Percentiles rank a stretch among this genome's conserved stretches.
Conservation (phyloP, 2,329 filamentous ascomycete genomes). For the Chaetothyriales sp. region DNA sequence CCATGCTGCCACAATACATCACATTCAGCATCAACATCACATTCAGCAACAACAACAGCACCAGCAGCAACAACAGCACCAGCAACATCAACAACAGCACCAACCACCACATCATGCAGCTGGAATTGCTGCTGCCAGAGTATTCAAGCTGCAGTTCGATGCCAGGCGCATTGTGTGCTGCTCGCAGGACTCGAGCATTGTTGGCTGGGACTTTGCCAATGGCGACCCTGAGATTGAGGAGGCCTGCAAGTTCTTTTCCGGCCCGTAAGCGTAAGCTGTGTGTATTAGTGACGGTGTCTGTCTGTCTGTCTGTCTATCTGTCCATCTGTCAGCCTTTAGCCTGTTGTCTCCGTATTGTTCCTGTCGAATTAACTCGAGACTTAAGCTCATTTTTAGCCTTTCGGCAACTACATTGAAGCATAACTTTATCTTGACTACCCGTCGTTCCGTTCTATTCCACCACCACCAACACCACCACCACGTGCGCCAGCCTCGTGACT, state of each 20-base stretch:
- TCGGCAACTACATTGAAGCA: background rate
- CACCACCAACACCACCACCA: no score
- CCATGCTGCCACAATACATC: conserved; percentile 3
- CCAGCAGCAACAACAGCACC: conserved; percentile 6
- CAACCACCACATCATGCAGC: conserved; percentile 3
- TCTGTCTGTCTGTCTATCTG: no score
- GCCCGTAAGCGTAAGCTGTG: conserved; percentile 31
- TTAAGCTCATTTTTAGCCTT: no score
- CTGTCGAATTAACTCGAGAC: no score
- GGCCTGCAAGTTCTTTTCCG: conserved; percentile 69
- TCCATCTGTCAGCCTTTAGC: background rate
- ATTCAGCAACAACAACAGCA: conserved; percentile 5
- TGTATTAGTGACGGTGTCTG: background rate
- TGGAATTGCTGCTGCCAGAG: conserved; percentile 37
- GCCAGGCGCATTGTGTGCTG: conserved; percentile 86
- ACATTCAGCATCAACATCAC: conserved; percentile 18
- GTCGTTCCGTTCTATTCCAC: background rate
- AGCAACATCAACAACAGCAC: conserved; percentile 5
- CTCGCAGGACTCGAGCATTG: conserved; percentile 77
- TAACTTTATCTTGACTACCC: background rate
- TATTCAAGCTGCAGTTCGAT: conserved; percentile 97
- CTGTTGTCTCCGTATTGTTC: background rate
- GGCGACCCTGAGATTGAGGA: conserved; percentile 66
- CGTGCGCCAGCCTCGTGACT: no score
- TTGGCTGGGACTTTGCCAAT: conserved; percentile 96